Evolutionary conservation across 192 early-diverging fungal genomes (phyloP).

Genomic region (Dissophora ornata): DNA sequence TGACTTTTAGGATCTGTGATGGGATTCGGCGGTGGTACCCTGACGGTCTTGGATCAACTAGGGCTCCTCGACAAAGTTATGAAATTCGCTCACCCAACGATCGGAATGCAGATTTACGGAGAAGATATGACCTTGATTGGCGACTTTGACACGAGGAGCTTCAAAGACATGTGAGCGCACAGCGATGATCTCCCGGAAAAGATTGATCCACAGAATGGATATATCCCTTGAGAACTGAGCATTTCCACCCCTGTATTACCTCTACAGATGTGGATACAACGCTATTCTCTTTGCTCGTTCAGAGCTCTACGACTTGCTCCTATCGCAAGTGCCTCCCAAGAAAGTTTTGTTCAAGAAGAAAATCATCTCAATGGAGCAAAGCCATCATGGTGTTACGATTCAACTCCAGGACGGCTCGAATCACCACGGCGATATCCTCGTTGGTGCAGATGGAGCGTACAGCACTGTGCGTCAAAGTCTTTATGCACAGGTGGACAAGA

Average conservation of each 20-base stretch:
- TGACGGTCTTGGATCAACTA: conserved; percentile 4
- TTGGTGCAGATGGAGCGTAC: too few relatives aligned
- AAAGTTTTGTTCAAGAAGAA: not conserved
- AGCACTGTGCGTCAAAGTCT: conserved; percentile 9
- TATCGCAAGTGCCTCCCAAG: not conserved
- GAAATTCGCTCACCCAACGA: not conserved
- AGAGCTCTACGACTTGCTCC: conserved; percentile 4
- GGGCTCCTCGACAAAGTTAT: conserved; percentile 1
- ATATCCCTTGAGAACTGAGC: too few relatives aligned
- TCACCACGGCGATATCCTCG: conserved; percentile 14
- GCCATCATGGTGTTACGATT: conserved; percentile 8
- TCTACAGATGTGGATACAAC: not conserved
- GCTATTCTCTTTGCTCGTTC: conserved; percentile 1
- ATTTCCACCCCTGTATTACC: too few relatives aligned
- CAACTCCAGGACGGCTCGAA: conserved; percentile 1
- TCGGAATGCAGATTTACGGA: not conserved
- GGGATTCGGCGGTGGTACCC: not conserved
- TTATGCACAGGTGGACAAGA: not conserved
- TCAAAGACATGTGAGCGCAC: not conserved
- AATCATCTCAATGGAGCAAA: not conserved
- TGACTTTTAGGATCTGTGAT: conserved; percentile 14
- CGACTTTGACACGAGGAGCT: not conserved
- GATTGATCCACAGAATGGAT: too few relatives aligned
- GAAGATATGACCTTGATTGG: not conserved
- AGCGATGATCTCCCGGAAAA: too few relatives aligned